Evolutionary conservation across 768 basidiomycete genomes (phyloP).

Genomic region (Coprinellus micaceus): DNA sequence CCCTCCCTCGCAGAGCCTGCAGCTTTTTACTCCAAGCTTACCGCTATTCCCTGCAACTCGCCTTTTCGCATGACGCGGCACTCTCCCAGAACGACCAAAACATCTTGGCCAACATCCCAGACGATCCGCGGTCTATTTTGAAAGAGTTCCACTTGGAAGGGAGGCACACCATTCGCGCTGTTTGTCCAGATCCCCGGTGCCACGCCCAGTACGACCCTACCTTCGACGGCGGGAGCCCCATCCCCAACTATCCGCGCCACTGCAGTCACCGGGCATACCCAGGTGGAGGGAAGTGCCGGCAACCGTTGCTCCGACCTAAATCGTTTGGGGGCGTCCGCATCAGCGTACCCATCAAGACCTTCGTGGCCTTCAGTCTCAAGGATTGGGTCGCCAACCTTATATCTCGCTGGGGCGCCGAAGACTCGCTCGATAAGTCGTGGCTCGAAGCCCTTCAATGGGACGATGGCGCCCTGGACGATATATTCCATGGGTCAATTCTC

Average conservation of each 20-base stretch:
- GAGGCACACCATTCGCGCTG: constrained; percentile 11
- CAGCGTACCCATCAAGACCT: constrained; percentile 18
- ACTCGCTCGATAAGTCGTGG: constrained; percentile 20
- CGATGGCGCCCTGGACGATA: constrained; percentile 17
- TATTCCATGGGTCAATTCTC: constrained; percentile 25
- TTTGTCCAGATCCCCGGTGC: constrained; percentile 15
- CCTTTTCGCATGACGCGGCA: background rate
- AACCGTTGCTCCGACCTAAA: constrained; percentile 7
- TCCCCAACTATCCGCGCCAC: constrained; percentile 12
- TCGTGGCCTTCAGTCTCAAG: constrained; percentile 15
- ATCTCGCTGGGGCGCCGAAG: constrained; percentile 22
- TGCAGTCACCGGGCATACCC: constrained; percentile 10
- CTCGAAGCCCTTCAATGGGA: background rate
- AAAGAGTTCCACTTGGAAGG: constrained; percentile 7
- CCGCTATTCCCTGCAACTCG: background rate
- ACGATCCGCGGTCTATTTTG: background rate
- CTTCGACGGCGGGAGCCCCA: constrained; percentile 2
- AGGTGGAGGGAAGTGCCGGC: constrained; percentile 7
- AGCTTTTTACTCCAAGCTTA: background rate
- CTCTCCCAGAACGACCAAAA: background rate
- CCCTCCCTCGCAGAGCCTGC: background rate
- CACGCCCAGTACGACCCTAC: constrained; percentile 14
- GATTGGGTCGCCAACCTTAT: constrained; percentile 27
- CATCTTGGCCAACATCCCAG: background rate
- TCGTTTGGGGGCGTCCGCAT: background rate